Evolutionary conservation across 2,329 filamentous ascomycete species (phyloP).

Genomic region (Sphaerulina populicola): DNA sequence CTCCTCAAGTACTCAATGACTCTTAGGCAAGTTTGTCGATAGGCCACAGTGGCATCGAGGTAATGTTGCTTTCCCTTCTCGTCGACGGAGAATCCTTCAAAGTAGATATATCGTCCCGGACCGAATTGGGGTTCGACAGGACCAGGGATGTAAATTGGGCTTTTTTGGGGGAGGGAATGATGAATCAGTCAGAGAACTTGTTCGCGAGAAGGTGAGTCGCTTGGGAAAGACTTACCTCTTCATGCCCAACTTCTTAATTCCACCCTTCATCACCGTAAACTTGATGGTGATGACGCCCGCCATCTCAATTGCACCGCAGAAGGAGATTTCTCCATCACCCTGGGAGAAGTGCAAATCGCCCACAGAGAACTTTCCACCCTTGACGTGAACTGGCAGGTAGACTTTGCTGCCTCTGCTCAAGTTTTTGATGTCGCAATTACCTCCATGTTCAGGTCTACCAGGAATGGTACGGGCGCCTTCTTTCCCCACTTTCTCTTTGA

Average conservation of each 20-base stretch:
- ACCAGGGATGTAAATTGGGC: constrained; percentile 75
- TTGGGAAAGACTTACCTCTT: constrained; percentile 38
- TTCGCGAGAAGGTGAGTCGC: neutral
- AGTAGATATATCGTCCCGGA: constrained; percentile 71
- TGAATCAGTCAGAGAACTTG: neutral
- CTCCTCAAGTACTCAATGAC: constrained; percentile 68
- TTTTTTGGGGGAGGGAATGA: too few species aligned
- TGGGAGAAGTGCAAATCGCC: constrained; percentile 67
- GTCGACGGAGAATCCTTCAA: constrained; percentile 86
- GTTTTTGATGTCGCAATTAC: constrained; percentile 90
- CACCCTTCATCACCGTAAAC: constrained; percentile 76
- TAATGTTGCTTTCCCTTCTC: constrained; percentile 83
- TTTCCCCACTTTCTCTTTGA: constrained; percentile 59
- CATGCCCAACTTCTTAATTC: constrained; percentile 63
- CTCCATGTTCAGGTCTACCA: constrained; percentile 74
- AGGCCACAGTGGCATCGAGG: constrained; percentile 76
- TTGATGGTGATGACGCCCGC: constrained; percentile 85
- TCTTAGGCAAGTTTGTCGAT: constrained; percentile 69
- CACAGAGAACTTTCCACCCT: constrained; percentile 80
- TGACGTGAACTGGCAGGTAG: constrained; percentile 78
- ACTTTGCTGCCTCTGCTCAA: constrained; percentile 70
- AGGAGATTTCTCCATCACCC: constrained; percentile 85
- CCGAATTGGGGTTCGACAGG: constrained; percentile 84
- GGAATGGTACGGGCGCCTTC: constrained; percentile 83
- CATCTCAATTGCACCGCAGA: constrained; percentile 75